Base-by-base conservation (phyloP, 1,284 basidiomycete species). In the Veloporphyrellus conicus region DNA sequence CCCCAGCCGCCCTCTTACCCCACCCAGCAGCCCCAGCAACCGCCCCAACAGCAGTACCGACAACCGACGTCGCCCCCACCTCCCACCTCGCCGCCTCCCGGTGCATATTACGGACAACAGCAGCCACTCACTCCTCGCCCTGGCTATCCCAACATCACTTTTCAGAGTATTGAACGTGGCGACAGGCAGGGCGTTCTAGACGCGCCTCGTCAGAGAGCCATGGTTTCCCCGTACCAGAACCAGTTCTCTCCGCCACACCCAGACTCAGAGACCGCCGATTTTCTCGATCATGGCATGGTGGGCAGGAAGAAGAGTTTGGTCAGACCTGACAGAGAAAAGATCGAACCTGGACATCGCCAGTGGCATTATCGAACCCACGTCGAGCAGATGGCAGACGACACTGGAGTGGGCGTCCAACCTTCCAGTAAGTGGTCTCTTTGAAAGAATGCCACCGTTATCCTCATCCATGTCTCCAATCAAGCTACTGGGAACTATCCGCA, bases 281-380 rank as follows among this genome's bases (percentile, higher is more conserved):
- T 66, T 42, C 61, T 55, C 25, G 57, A 64, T 56, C 39, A 64
- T 56, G 57, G 71, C 59, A 54, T 73, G 66, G 68, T 89, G 38
- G 71, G 74, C 48, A 72, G 94, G 63, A 98, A 97, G 77, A 95
- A 94, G 79, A 92, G 87, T 63, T 79, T 99, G 40, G 91, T 98
- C 46, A 77, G 82, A 48, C 95, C 96, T 8, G 95, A 99, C 69
- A 78, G 95, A 53, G 95, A 97, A 74, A 90, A 95, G 74, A 92
- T 98, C 61, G 94, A 97, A 64, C 93, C 94, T 9, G 84, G 84
- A 41, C 93, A 98, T 74, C 81, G 93, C 36, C 85, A 95, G 58
- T 99, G 89, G 84, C 89, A 98, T 71, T 99, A 99, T 71, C 84
- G 93, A 45, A 87, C 80, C 55, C 93, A 90, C 69, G 90, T 91